Base-by-base conservation (phyloP, 2,329 filamentous ascomycete genomes). In the Blumeriella jaapii region DNA sequence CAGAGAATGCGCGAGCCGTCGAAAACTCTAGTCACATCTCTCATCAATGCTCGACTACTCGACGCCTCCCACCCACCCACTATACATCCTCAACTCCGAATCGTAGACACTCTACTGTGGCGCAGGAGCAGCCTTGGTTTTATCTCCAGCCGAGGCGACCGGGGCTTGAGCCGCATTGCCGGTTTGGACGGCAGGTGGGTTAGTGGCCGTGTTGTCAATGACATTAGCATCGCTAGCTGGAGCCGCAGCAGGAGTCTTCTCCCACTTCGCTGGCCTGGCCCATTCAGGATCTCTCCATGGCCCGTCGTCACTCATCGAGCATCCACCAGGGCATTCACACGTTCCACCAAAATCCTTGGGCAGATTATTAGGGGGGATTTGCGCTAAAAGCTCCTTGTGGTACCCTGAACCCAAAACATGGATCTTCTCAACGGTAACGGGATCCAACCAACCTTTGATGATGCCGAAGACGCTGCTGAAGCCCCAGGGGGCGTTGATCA, bases 401-500 rank as follows among this genome's bases (percentile, higher is more conserved):
- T 95, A 96, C 41, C 73, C 67, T 47, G 67, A 64, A 47, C 87
- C 85, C 24, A 96, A 70, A 38, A 98, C 78, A 62, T 93, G 77
- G 57, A 98, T 98, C 75, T 98, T 98, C 57, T 79, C 70, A 42
- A 93, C 87, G 30, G 91, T 98, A 55, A 98, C 86, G 33, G 91
- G 91, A 64, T 98, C 91, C 53, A 98, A 72, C 75, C 91, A 96
- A 48, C 78, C 77, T 71, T 93, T 95, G 61, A 96, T 74, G 39
- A 93, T 71, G 57, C 65, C 70, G 71, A 91, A 98, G 45, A 86
- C 82, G 49, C 72, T 71, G 43, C 79, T 79, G 70, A 96, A 96
- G 16, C 87, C 87, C 87, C 87, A 96, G 13, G 86, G 86, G 3
- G 89, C 84, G 64, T 98, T 98, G 76, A 98, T 95, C 52, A 98